phyloP scores from a whole-genome alignment of 331 rosid genomes.

The Pyracantha coccinea region DNA sequence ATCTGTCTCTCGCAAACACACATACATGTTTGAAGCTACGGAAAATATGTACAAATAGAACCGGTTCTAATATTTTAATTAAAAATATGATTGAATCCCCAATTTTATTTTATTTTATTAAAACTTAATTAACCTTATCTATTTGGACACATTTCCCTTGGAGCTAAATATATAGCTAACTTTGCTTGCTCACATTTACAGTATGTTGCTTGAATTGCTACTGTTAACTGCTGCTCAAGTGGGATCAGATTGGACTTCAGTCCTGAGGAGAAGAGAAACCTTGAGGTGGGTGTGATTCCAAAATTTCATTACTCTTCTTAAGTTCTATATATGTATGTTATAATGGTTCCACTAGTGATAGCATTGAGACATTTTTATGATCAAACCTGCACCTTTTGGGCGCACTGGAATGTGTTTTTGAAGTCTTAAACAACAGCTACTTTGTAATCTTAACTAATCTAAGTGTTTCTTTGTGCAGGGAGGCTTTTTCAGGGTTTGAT shows the following conservation, averaged over 20 bases:
- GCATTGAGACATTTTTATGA: not conserved
- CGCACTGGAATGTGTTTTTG: not conserved
- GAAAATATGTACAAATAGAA: not conserved
- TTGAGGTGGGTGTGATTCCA: slow-evolving; percentile 17
- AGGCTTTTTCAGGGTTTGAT: slow-evolving; percentile 29
- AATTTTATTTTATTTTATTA: no score
- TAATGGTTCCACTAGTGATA: no score
- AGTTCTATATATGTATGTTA: not conserved
- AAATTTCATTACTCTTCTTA: not conserved
- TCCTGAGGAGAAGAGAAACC: slow-evolving; percentile 20
- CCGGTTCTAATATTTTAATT: not conserved
- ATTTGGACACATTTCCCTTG: not conserved
- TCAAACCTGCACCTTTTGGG: not conserved
- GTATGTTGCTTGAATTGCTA: slow-evolving; percentile 25
- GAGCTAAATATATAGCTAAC: not conserved
- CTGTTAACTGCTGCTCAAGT: slow-evolving; percentile 28
- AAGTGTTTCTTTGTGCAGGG: slow-evolving; percentile 13
- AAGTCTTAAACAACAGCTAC: not conserved
- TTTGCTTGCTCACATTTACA: not conserved
- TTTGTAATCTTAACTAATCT: not conserved
- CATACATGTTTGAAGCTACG: not conserved
- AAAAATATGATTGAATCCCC: not conserved
- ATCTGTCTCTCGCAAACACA: not conserved
- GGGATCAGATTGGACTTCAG: slow-evolving; percentile 32
- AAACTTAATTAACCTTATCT: no score